phyloP scores from a whole-genome alignment of 257 asterid genomes.

The Osmanthus fragrans region DNA sequence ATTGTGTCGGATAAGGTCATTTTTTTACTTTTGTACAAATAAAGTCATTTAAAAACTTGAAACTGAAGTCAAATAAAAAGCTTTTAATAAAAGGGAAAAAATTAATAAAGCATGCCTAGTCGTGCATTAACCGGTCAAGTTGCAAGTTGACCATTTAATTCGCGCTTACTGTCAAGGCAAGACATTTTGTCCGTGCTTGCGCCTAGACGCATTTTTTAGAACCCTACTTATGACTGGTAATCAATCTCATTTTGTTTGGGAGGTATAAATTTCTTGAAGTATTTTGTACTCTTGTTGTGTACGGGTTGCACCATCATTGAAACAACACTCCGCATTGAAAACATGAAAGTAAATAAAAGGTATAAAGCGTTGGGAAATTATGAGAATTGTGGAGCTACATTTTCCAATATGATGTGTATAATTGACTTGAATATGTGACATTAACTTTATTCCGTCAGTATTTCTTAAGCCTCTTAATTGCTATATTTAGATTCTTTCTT shows the following conservation, averaged over 20 bases:
- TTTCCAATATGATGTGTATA: not conserved
- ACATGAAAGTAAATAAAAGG: not conserved
- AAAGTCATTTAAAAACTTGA: too few species aligned
- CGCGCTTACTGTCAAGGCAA: too few species aligned
- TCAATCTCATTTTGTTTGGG: not conserved
- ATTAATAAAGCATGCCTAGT: too few species aligned
- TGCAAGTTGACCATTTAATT: too few species aligned
- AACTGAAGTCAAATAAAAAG: too few species aligned
- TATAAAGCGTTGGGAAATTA: not conserved
- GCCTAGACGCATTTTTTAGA: too few species aligned
- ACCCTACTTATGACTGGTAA: not conserved
- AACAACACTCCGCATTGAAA: not conserved
- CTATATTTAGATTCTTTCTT: slow-evolving; percentile 6
- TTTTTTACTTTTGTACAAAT: too few species aligned
- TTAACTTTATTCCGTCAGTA: not conserved
- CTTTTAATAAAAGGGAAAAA: too few species aligned
- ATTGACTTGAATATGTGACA: not conserved
- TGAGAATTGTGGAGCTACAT: not conserved
- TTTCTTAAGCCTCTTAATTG: not conserved
- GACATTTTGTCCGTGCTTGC: too few species aligned
- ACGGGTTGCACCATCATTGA: not conserved
- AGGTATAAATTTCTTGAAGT: not conserved
- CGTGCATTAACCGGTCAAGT: too few species aligned
- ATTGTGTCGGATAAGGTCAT: too few species aligned
- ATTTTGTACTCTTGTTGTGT: not conserved